Conservation (phyloP, 1,284 basidiomycete species). For the Tilletiopsis washingtonensis region DNA sequence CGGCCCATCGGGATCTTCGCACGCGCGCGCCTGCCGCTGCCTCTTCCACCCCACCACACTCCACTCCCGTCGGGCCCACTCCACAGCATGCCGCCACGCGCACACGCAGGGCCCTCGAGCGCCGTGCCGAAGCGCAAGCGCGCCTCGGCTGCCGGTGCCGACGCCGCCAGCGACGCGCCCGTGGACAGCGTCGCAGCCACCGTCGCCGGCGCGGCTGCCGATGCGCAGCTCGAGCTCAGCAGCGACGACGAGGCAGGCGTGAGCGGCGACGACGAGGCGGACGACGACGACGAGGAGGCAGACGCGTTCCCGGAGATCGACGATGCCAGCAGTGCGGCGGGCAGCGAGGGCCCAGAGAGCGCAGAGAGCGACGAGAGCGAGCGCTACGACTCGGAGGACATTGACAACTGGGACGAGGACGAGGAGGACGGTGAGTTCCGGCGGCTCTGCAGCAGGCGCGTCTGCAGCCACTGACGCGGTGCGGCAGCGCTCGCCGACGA, state of each 20-base stretch:
- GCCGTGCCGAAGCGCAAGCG: no score
- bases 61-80: no score
- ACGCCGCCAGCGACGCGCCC: no score
- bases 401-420: slow-evolving; percentile 33
- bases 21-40: no score
- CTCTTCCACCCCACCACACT: no score
- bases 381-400: slow-evolving; percentile 48
- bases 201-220: neutral
- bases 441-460: slow-evolving; percentile 10
- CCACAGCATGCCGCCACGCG: no score
- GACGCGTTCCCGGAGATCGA: slow-evolving; percentile 53
- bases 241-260: slow-evolving; percentile 8
- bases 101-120: no score
- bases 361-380: slow-evolving; percentile 24
- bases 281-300: slow-evolving; percentile 34
- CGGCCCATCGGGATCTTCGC: no score
- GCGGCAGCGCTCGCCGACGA: slow-evolving; percentile 11
- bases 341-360: slow-evolving; percentile 33
- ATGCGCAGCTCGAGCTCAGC: slow-evolving; percentile 4
- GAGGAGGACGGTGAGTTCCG: slow-evolving; percentile 18
- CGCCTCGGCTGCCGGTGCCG: no score
- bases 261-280: slow-evolving; percentile 18
- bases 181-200: no score
- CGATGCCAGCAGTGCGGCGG: slow-evolving; percentile 22
- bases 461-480: slow-evolving; percentile 14